phyloP scores from a whole-genome alignment of 768 basidiomycete genomes.

The Russula sp. region DNA sequence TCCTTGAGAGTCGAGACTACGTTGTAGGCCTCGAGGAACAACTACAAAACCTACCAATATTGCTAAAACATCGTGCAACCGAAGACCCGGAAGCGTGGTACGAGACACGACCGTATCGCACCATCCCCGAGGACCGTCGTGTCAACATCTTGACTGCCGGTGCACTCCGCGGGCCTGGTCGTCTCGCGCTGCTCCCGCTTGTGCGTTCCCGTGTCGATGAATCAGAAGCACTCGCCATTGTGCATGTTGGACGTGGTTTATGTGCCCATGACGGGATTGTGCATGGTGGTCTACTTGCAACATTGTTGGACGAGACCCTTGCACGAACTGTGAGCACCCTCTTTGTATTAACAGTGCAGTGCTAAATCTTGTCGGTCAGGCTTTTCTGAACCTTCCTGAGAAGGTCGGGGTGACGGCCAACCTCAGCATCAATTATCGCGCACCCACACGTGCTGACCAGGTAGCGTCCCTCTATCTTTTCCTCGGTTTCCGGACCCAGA shows the following conservation, averaged over 20 bases:
- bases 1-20: conserved; percentile 59
- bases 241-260: conserved; percentile 82
- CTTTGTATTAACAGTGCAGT: background rate
- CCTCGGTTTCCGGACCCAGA: background rate
- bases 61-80: conserved; percentile 49
- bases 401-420: conserved; percentile 92
- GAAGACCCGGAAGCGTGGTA: conserved; percentile 64
- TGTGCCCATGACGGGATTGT: conserved; percentile 95
- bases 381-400: conserved; percentile 79
- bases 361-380: conserved; percentile 44
- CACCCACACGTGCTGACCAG: conserved; percentile 88
- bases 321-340: conserved; percentile 64
- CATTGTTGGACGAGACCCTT: conserved; percentile 81
- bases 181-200: conserved; percentile 75
- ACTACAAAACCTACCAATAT: conserved; percentile 57
- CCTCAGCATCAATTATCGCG: conserved; percentile 74
- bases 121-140: conserved; percentile 65
- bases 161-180: conserved; percentile 82
- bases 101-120: conserved; percentile 69
- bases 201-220: conserved; percentile 75
- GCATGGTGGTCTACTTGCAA: conserved; percentile 90
- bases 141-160: conserved; percentile 85
- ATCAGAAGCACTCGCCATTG: conserved; percentile 60
- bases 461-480: conserved; percentile 37
- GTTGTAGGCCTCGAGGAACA: conserved; percentile 61